A percentile compares a stretch with the other conserved stretches of the same genome.
phyloP scores from a whole-genome alignment of 208 protist species.

The Acanthamoeba sp. region DNA sequence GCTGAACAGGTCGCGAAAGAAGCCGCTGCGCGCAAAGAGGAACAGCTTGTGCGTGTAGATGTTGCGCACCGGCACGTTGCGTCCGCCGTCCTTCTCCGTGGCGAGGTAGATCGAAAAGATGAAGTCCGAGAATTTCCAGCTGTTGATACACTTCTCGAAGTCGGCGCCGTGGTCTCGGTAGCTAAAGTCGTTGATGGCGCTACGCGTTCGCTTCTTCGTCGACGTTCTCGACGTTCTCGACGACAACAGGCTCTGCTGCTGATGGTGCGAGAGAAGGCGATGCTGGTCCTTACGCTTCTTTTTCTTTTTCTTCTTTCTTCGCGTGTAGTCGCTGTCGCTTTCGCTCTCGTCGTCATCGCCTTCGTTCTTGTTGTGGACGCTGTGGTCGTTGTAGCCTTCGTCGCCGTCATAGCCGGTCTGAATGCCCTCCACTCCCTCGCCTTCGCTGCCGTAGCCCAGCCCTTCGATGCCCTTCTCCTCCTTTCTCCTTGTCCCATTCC shows the following conservation, averaged over 20 bases:
- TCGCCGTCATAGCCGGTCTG: constrained; percentile 11
- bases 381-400: neutral
- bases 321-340: neutral
- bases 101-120: constrained; percentile 34
- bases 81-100: neutral
- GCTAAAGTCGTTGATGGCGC: constrained; percentile 3
- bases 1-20: constrained; percentile 54
- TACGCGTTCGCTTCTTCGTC: neutral
- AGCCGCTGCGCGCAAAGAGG: constrained; percentile 48
- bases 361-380: neutral
- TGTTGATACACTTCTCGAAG: constrained; percentile 67
- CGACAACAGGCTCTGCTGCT: neutral
- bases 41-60: constrained; percentile 69
- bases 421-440: neutral
- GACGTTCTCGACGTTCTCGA: neutral
- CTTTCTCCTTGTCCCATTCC: neutral
- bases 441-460: constrained; percentile 8
- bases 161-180: neutral
- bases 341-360: neutral
- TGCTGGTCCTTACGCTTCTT: neutral
- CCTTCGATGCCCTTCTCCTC: neutral
- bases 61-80: constrained; percentile 32
- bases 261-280: neutral
- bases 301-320: constrained; percentile 9
- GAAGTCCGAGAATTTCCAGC: constrained; percentile 67